phyloP scores from a whole-genome alignment of 2,329 filamentous ascomycete species.

The Aureobasidium sp. region DNA sequence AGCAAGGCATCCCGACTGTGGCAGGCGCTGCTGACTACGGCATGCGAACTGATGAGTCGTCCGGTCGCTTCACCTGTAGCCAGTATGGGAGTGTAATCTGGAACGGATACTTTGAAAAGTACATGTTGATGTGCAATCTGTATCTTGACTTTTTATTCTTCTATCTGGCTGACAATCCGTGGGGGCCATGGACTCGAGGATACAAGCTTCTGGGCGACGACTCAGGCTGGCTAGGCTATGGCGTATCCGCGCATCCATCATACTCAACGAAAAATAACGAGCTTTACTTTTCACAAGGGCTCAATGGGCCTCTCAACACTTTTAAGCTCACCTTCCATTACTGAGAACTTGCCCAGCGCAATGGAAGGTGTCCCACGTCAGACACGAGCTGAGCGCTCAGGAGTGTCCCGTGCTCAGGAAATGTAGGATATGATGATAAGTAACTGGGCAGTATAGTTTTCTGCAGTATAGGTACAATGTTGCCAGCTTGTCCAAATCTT shows the following conservation, averaged over 20 bases:
- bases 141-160: constrained; percentile 3
- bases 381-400: too few species aligned
- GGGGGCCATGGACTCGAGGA: constrained; percentile 9
- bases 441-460: too few species aligned
- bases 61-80: not conserved
- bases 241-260: constrained; percentile 5
- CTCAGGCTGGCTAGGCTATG: not conserved
- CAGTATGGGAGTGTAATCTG: constrained; percentile 14
- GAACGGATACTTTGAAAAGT: constrained; percentile 5
- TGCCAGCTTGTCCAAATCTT: too few species aligned
- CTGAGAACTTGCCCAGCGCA: not conserved
- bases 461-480: too few species aligned
- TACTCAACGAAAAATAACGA: not conserved
- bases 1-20: not conserved
- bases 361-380: too few species aligned
- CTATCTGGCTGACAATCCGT: constrained; percentile 10
- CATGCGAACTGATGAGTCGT: constrained; percentile 1
- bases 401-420: too few species aligned
- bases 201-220: not conserved
- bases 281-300: constrained; percentile 14
- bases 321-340: constrained; percentile 15
- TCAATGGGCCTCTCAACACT: constrained; percentile 13
- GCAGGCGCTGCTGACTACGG: not conserved
- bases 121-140: constrained; percentile 13
- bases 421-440: too few species aligned